Evolutionary conservation across 2,329 filamentous ascomycete species (phyloP), one percentile per base, ranked within the genome.

Genomic region (Colletotrichum viniferum): DNA sequence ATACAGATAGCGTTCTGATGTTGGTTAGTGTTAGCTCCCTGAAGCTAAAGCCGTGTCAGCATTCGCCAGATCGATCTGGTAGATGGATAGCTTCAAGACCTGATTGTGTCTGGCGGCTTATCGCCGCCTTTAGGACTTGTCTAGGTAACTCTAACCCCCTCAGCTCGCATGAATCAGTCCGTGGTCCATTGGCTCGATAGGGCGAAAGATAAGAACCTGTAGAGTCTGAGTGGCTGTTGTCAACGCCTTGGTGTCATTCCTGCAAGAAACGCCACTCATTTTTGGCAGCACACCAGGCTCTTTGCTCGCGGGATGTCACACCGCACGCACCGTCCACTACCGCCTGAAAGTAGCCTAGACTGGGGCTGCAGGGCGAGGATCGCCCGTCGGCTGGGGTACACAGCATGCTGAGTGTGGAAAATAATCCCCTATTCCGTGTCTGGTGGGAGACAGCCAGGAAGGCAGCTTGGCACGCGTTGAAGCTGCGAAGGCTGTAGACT

Each of bases 251-350:
- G 69, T 65, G 56, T 73, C 69, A 36, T 67, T 73, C 34, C 43
- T 58, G 30, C 9, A 36, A 26, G 21, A 58, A 21, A 66, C 60
- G 71, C 74, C 71, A 76, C 56, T 34, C 64, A 38, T 60, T 55
- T 67, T 66, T 67, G 69, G 55, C 63, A 74, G 52, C 65, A 38
- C 21, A 21, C 56, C 26, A 48, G 36, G 43, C 14, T 52, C 34
- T 69, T 34, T 34, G 36, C 34, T 64, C 58, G 55, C 24, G 69
- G 69, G 61, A 72, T 67, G 68, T 55, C 66, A 64, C 71, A 64
- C 58, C 52, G 58, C 34, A n/a, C 30, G 61, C 69, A 61, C 48
- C 43, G 60, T n/a, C 16, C 65, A 62, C 28, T 34, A 43, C 52
- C 52, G 18, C 32, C 36, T 21, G 64, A 34, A 32, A 24, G 34